Base-by-base conservation (phyloP, 192 early-diverging fungal genomes). In the Backusella tuberculispora region DNA sequence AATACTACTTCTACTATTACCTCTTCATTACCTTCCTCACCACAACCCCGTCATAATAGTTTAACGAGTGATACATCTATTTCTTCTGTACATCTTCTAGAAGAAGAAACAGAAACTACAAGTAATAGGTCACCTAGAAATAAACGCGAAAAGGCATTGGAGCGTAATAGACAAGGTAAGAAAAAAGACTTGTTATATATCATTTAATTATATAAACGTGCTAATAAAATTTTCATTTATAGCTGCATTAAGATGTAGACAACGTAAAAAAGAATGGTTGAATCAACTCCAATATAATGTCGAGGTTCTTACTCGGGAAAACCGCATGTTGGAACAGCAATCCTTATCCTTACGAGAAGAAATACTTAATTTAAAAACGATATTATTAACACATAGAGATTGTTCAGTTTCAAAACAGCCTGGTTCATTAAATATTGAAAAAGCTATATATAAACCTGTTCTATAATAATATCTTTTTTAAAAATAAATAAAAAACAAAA, bases 161-260 rank as follows among this genome's bases (percentile, higher is more conserved):
- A 60, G 13, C 53, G 53, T 26, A 60, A 60, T 60, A 60, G 53
- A 14, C 53, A 60, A 60, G 53, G 53, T 60, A 26, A 60, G 42
- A 43, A 43, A 9, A 9, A 9, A 60, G 12, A 60, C 5, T 14
- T 0, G 14, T 46, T 26, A 19, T 26, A 24, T 5, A 13, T 0
- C 10, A 26, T 60, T 60, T 60, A 26, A 10, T 13, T 60, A 60
- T 60, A 9, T 19, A n/a, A 40, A 66, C 15, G 2, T 8, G 8
- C n/a, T 66, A 41, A 8, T 42, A 15, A 40, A 42, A 19, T 9
- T 66, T 21, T 66, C n/a, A 19, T 21, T 67, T 24, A 34, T 77
- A 83, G 95, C 95, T 38, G 95, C 95, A 1, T 83, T 92, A 21
- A 97, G 96, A 84, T 97, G 95, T 75, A 88, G 95, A n/a, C 94